phyloP scores from a whole-genome alignment of 2,329 filamentous ascomycete genomes.

The Ceratocystis smalleyi region DNA sequence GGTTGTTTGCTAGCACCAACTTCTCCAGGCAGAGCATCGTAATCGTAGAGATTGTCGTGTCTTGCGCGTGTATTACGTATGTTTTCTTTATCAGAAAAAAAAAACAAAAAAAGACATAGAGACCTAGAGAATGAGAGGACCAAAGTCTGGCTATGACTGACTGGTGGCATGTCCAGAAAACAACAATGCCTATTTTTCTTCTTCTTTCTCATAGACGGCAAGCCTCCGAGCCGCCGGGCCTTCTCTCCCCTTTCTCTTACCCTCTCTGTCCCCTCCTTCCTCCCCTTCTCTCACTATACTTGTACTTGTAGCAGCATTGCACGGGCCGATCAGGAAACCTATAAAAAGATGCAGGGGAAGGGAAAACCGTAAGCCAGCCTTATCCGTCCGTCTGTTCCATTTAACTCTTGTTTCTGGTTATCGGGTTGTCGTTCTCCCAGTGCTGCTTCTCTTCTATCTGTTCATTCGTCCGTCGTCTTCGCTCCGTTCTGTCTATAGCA shows the following conservation, averaged over 20 bases:
- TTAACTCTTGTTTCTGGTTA: slow-evolving; percentile 6
- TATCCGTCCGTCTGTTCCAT: neutral
- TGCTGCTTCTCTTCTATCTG: neutral
- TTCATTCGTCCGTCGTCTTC: neutral
- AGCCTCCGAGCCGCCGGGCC: no score
- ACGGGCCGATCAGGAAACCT: no score
- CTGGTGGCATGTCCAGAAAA: neutral
- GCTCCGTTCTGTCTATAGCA: slow-evolving; percentile 45
- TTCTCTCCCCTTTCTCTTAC: neutral
- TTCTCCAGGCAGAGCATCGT: no score
- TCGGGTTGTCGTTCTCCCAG: neutral
- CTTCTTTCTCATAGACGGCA: neutral
- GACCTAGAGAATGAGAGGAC: no score
- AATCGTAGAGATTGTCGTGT: no score
- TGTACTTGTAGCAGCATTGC: no score
- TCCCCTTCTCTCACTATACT: neutral
- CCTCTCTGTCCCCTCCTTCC: neutral
- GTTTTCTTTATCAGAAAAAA: no score
- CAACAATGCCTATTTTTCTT: neutral
- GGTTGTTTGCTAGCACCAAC: no score
- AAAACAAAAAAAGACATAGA: no score
- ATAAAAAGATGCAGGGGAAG: no score
- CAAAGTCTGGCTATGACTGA: neutral
- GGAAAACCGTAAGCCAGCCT: neutral
- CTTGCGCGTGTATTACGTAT: no score